These are phyloP conservation scores for Ulota crispa DNA, from an alignment of 225 moss, liverwort and hornwort genomes.

Conservation along the genomic window DNA sequence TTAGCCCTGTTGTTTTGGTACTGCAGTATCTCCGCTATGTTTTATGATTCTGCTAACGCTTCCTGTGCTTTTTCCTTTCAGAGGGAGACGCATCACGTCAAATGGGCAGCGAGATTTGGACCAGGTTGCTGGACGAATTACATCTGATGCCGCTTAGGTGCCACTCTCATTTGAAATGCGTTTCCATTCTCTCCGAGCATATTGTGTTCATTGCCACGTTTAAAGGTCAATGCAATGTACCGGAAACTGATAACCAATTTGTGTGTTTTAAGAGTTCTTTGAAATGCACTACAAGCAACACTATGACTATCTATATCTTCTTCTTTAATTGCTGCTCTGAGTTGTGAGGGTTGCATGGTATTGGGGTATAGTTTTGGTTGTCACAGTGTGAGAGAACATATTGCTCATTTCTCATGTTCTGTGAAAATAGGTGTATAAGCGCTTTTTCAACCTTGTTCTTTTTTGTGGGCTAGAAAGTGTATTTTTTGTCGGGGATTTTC, in stretches of 20 bases:
- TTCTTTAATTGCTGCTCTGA: background rate
- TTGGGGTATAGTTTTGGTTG: background rate
- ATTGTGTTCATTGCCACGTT: constrained; percentile 8
- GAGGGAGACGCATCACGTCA: constrained; percentile 68
- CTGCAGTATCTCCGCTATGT: background rate
- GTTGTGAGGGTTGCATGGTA: background rate
- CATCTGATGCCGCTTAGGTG: constrained; percentile 45
- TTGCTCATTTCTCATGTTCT: background rate
- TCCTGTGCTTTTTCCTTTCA: constrained; percentile 11
- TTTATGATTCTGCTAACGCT: background rate
- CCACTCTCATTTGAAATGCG: background rate
- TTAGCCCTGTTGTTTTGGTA: background rate
- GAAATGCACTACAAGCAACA: constrained; percentile 18
- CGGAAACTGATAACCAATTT: constrained; percentile 13
- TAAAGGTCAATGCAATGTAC: constrained; percentile 23
- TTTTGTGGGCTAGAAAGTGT: background rate
- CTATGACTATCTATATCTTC: background rate
- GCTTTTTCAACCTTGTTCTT: background rate
- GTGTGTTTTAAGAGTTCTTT: constrained; percentile 5
- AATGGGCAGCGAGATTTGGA: constrained; percentile 73
- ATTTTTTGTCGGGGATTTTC: background rate
- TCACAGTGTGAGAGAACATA: background rate
- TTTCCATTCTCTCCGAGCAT: background rate
- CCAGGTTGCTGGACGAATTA: constrained; percentile 74
- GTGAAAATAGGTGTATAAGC: background rate